Base-by-base conservation (phyloP, 2,329 filamentous ascomycete species). In the Boeremia exigua region DNA sequence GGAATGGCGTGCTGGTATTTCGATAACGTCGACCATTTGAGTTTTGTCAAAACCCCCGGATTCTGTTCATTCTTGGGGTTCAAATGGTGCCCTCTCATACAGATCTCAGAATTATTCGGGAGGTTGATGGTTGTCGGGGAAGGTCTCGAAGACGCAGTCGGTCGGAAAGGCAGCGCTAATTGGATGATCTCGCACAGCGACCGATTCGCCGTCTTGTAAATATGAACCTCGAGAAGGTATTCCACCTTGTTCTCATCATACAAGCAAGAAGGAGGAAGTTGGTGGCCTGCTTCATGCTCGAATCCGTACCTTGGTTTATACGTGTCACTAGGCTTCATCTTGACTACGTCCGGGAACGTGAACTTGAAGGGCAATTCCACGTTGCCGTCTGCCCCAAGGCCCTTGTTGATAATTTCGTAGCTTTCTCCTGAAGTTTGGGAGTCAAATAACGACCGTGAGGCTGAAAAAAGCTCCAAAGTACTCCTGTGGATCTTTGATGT, bases 231-330 rank as follows among this genome's bases (percentile, higher is more conserved):
- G 8, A 51, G 33, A 5, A 23, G 37, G 27, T 44, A 44, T 23
- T 48, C 44, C 2, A 54, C 32, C 2, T 12, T 17, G 17, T 48
- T 42, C 2, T 30, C 25, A 7, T 19, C 19, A n/a, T 48, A n/a
- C 3, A 14, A n/a, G 23, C 43, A 11, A 9, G 44, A 47, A 11
- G 37, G 15, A n/a, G 50, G 44, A 25, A 48, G 27, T 8, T 43
- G 15, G 19, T 54, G 37, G 6, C 37, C 37, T 30, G 32, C n/a
- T n/a, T 42, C 10, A 30, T 54, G 30, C 32, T 54, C 50, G 38
- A 43, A 54, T 6, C 37, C 43, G 8, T 30, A 15, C 12, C 36
- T 47, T 29, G 23, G 19, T 32, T 27, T 33, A 15, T 48, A 54
- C 7, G 19, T 7, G 3, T 19, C 14, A 6, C 14, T 12, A 4